A percentile compares a stretch with the other conserved stretches of the same genome.
phyloP scores from a whole-genome alignment of 1,284 basidiomycete genomes.

The Cutaneotrichosporon sp. region DNA sequence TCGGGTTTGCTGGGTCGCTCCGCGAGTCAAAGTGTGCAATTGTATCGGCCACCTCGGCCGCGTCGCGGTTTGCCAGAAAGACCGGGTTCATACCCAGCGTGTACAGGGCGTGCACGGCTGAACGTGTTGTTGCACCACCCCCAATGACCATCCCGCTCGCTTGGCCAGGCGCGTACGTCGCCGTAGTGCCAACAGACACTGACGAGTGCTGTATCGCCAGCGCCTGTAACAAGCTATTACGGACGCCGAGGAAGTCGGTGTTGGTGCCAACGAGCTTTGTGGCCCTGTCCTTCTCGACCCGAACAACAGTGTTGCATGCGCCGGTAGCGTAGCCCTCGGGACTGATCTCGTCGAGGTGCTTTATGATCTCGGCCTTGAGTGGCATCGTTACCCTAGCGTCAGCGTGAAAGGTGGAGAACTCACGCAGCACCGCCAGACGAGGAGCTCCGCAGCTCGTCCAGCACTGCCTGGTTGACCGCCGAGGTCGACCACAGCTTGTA shows the following conservation, averaged over 20 bases:
- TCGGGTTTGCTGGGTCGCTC: not conserved
- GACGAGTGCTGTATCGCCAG: conserved; percentile 1
- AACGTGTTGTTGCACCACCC: conserved; percentile 72
- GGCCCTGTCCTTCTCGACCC: conserved; percentile 52
- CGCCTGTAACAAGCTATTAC: not conserved
- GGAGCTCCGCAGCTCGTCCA: conserved; percentile 3
- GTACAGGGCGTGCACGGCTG: conserved; percentile 78
- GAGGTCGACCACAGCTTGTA: conserved; percentile 50
- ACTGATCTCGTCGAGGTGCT: conserved; percentile 69
- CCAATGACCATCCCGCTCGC: conserved; percentile 65
- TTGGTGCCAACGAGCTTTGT: conserved; percentile 74
- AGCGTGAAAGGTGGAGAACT: not conserved
- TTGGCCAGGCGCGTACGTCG: conserved; percentile 46
- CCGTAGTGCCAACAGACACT: conserved; percentile 9
- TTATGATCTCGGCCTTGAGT: conserved; percentile 76
- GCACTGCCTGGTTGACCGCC: conserved; percentile 11
- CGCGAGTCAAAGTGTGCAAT: conserved; percentile 5
- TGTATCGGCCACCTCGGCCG: not conserved
- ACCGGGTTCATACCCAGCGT: conserved; percentile 65
- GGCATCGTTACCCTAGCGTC: conserved; percentile 57
- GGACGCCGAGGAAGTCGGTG: conserved; percentile 75
- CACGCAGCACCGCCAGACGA: conserved; percentile 70
- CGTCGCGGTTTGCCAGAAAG: conserved; percentile 70
- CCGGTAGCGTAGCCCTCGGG: conserved; percentile 73
- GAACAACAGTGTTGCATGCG: conserved; percentile 80